Evolutionary conservation across 306 rosid species (phyloP).

Genomic region (Acacia confusa): DNA sequence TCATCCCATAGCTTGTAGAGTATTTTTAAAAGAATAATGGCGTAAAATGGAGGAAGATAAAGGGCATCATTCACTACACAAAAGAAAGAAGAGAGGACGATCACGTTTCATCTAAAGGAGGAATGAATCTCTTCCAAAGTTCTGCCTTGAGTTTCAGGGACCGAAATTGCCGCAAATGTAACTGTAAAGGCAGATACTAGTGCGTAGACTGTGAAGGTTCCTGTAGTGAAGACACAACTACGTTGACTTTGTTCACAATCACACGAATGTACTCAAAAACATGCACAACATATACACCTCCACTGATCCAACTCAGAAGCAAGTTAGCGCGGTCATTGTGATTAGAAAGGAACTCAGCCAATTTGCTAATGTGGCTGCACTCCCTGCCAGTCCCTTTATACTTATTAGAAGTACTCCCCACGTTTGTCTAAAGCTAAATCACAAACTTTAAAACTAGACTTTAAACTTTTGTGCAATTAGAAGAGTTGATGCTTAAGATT

Average conservation of each 20-base stretch:
- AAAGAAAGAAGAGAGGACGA: background rate
- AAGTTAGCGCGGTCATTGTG: constrained; percentile 85
- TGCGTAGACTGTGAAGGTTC: constrained; percentile 65
- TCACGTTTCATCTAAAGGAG: constrained; percentile 32
- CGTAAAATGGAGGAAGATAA: background rate
- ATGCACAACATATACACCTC: constrained; percentile 51
- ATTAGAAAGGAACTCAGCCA: constrained; percentile 59
- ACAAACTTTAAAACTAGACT: no score
- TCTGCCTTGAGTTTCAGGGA: constrained; percentile 86
- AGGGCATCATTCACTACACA: constrained; percentile 4
- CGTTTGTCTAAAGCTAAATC: no score
- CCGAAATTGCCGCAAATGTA: constrained; percentile 54
- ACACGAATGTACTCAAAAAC: background rate
- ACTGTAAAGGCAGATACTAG: constrained; percentile 54
- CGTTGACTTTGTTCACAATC: background rate
- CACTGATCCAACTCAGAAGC: constrained; percentile 71
- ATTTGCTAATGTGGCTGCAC: constrained; percentile 69
- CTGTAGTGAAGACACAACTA: constrained; percentile 34
- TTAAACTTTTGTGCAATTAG: no score
- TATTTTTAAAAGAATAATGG: background rate
- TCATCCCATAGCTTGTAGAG: background rate
- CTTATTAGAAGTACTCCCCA: constrained; percentile 55
- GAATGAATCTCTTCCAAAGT: constrained; percentile 79
- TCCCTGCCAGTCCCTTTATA: constrained; percentile 84
- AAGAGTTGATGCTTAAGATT: no score